A percentile compares a stretch with the other conserved stretches of the same genome.
phyloP scores from a whole-genome alignment of 2,329 filamentous ascomycete genomes.

The Trichoderma afroharzianum region DNA sequence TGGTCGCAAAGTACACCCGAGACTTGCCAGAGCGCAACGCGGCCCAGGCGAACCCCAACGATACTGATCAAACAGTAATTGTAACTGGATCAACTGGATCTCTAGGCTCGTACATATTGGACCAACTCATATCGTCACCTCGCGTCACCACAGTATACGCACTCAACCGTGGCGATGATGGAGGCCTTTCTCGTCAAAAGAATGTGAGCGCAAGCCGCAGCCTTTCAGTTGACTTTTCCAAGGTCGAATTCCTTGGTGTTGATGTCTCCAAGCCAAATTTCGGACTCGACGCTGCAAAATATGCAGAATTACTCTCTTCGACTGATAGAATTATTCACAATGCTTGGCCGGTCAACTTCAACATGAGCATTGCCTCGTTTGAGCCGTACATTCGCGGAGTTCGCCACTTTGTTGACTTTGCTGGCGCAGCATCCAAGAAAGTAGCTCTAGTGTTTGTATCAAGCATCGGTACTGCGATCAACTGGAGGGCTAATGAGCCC shows the following conservation, averaged over 20 bases:
- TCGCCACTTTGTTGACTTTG: background rate
- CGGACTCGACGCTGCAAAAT: background rate
- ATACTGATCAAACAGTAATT: background rate
- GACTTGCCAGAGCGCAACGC: background rate
- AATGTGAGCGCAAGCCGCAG: background rate
- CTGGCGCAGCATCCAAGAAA: background rate
- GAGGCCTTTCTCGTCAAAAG: background rate
- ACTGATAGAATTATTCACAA: background rate
- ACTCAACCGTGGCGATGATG: background rate
- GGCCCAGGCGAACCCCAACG: background rate
- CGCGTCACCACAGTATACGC: background rate
- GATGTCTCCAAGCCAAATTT: background rate
- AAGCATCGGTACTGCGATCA: background rate
- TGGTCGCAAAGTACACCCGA: background rate
- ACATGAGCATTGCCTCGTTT: background rate
- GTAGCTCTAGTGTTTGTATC: background rate
- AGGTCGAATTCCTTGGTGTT: background rate
- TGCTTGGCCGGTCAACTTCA: background rate
- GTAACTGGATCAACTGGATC: background rate
- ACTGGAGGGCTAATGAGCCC: background rate
- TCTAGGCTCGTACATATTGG: background rate
- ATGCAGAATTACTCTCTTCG: background rate
- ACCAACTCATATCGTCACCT: background rate
- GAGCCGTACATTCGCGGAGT: background rate
- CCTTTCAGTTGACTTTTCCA: background rate